A percentile compares a stretch with the other conserved stretches of the same genome.
Evolutionary conservation across 805 yeast species (phyloP).

Genomic region (Lipomyces spencermartinsiae): DNA sequence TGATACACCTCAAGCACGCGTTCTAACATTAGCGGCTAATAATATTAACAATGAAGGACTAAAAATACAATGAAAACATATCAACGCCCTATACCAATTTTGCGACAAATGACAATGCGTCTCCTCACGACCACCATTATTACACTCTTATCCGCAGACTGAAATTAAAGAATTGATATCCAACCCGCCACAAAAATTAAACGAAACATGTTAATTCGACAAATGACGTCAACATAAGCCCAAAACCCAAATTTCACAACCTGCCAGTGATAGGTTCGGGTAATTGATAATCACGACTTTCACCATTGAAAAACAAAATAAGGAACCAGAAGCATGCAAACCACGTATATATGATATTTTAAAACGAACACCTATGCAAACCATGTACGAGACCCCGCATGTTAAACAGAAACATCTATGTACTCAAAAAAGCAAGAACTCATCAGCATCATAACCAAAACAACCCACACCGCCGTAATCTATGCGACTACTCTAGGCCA

Average conservation of each 20-base stretch:
- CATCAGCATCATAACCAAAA: neutral
- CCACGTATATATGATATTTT: neutral
- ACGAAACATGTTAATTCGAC: neutral
- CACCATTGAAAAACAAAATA: neutral
- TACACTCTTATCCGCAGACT: neutral
- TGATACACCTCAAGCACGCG: neutral
- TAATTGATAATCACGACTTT: neutral
- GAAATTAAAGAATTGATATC: neutral
- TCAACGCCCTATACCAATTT: neutral
- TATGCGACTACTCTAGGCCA: conserved; percentile 1
- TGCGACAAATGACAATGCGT: conserved; percentile 1
- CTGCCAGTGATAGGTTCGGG: neutral
- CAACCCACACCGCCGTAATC: neutral
- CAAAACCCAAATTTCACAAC: neutral
- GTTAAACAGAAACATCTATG: neutral
- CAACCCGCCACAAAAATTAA: neutral
- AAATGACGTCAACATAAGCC: neutral
- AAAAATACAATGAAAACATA: neutral
- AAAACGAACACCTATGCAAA: conserved; percentile 6
- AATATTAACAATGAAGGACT: neutral
- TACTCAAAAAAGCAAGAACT: conserved; percentile 2
- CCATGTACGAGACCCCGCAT: conserved; percentile 3
- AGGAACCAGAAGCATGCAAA: neutral
- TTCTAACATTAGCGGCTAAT: neutral
- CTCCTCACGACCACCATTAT: neutral